Conservation (phyloP, 2,329 filamentous ascomycete species). For the Ophiocordyceps camponoti-floridani region DNA sequence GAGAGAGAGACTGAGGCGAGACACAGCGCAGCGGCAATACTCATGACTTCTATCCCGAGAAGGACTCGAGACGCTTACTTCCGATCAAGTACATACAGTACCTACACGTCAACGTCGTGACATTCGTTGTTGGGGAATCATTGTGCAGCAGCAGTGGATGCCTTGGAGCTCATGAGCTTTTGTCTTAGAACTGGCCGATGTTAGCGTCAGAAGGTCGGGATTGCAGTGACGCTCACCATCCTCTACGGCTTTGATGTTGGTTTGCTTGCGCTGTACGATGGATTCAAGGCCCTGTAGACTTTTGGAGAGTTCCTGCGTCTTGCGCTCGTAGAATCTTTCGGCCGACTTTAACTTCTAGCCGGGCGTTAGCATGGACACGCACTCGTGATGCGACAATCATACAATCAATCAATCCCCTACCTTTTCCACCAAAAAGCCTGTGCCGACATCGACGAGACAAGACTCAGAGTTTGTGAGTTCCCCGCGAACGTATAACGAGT, state of each 20-base stretch:
- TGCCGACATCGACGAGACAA: slow-evolving; percentile 83
- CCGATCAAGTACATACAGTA: too few species aligned
- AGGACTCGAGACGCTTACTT: too few species aligned
- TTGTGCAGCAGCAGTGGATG: slow-evolving; percentile 1
- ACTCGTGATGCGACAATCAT: neutral
- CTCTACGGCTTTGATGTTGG: slow-evolving; percentile 73
- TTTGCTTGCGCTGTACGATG: slow-evolving; percentile 53
- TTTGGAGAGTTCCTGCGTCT: slow-evolving; percentile 31
- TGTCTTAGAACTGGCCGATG: slow-evolving; percentile 19
- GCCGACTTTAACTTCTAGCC: slow-evolving; percentile 33
- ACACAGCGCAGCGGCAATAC: too few species aligned
- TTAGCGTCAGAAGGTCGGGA: neutral
- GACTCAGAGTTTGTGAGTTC: slow-evolving; percentile 54
- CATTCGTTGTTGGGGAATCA: neutral
- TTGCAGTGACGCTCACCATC: slow-evolving; percentile 39
- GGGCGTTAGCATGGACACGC: slow-evolving; percentile 2
- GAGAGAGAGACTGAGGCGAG: too few species aligned
- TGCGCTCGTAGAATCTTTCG: slow-evolving; percentile 36
- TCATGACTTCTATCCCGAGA: too few species aligned
- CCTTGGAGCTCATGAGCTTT: slow-evolving; percentile 21
- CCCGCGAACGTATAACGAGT: slow-evolving; percentile 84
- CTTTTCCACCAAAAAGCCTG: slow-evolving; percentile 92
- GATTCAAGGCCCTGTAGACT: slow-evolving; percentile 38
- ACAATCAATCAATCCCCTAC: slow-evolving; percentile 17
- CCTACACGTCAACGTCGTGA: too few species aligned